These are phyloP conservation scores for Lachancea nothofagi DNA, from an alignment of 805 yeast species.

Conservation along the genomic window DNA sequence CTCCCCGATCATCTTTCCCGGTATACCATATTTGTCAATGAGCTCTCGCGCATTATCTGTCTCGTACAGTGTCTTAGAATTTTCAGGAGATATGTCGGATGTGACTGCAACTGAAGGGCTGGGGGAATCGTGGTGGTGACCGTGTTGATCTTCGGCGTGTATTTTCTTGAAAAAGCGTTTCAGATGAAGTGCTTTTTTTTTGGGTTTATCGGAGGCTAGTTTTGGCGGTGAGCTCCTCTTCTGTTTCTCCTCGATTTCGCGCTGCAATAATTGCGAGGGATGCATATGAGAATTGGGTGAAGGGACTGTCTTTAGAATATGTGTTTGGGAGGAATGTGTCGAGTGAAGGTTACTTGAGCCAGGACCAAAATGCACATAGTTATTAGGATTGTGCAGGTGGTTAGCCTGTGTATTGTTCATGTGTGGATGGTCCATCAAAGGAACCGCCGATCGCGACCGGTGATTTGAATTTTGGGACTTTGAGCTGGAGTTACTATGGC, in stretches of 20 bases:
- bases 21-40: slow-evolving; percentile 63
- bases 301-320: slow-evolving; percentile 4
- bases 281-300: slow-evolving; percentile 24
- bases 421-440: slow-evolving; percentile 9
- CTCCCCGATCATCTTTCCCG: slow-evolving; percentile 73
- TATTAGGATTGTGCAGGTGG: slow-evolving; percentile 13
- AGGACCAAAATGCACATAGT: slow-evolving; percentile 6
- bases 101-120: slow-evolving; percentile 7
- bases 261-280: slow-evolving; percentile 27
- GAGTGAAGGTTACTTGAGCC: neutral
- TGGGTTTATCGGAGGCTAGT: slow-evolving; percentile 3
- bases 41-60: slow-evolving; percentile 37
- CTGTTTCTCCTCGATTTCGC: slow-evolving; percentile 23
- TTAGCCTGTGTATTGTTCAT: slow-evolving; percentile 8
- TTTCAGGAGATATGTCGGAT: slow-evolving; percentile 5
- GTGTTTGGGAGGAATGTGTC: slow-evolving; percentile 5
- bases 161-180: slow-evolving; percentile 49
- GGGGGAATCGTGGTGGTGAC: neutral
- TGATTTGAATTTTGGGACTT: slow-evolving; percentile 7
- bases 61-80: slow-evolving; percentile 35
- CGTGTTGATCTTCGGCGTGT: slow-evolving; percentile 13
- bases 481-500: slow-evolving; percentile 9
- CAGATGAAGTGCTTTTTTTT: slow-evolving; percentile 30
- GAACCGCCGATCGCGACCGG: slow-evolving; percentile 2
- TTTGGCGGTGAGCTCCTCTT: slow-evolving; percentile 9